Percentiles rank a stretch among this genome's conserved stretches.
These are phyloP conservation scores for Porogramme epimiltina DNA, from an alignment of 1,284 basidiomycete species.

Conservation along the genomic window DNA sequence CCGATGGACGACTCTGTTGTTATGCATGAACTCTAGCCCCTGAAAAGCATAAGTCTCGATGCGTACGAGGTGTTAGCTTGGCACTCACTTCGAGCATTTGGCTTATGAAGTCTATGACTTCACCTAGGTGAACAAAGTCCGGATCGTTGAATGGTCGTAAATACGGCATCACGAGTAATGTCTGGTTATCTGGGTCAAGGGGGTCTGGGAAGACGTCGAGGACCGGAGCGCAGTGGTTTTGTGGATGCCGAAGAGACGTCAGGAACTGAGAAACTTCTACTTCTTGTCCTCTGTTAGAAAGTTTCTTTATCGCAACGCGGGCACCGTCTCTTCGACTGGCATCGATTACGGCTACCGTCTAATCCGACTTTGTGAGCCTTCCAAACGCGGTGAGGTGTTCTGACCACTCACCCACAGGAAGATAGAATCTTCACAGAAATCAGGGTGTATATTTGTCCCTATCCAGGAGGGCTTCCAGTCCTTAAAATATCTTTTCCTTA, in stretches of 20 bases:
- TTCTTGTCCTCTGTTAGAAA: conserved; percentile 7
- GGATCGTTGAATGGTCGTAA: conserved; percentile 27
- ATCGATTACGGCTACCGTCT: too few relatives aligned
- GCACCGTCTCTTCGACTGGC: conserved; percentile 20
- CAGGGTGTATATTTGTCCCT: conserved; percentile 2
- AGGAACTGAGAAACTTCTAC: conserved; percentile 13
- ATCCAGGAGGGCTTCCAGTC: conserved; percentile 13
- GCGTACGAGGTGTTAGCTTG: not conserved
- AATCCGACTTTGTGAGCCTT: too few relatives aligned
- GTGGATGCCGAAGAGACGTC: conserved; percentile 1
- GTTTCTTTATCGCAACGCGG: conserved; percentile 25
- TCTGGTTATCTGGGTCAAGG: conserved; percentile 1
- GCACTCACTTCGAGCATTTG: conserved; percentile 30
- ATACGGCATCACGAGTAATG: conserved; percentile 29
- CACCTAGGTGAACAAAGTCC: conserved; percentile 22
- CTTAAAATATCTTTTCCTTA: conserved; percentile 4
- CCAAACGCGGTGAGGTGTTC: not conserved
- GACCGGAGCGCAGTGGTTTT: conserved; percentile 23
- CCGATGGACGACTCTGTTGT: conserved; percentile 29
- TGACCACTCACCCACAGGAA: not conserved
- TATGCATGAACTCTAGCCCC: conserved; percentile 31
- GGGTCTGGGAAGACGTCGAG: conserved; percentile 22
- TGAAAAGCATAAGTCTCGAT: not conserved
- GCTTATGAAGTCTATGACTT: conserved; percentile 28
- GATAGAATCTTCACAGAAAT: conserved; percentile 13